Evolutionary conservation across 1,139 yeast species (phyloP).

Genomic region (Suhomyces wounanorum): DNA sequence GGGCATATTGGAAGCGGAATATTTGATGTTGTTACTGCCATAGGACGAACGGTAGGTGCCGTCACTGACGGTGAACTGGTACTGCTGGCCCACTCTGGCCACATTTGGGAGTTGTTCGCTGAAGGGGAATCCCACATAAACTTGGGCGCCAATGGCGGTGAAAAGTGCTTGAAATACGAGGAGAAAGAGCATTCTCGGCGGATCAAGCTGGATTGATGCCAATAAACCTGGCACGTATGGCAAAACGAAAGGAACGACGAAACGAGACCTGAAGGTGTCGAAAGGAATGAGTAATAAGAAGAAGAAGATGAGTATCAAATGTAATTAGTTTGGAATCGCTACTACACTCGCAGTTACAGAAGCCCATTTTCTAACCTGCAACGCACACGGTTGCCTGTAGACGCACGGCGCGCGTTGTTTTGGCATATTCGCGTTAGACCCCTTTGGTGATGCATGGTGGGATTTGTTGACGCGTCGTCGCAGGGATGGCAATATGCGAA

Average conservation of each 20-base stretch:
- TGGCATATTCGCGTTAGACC: not conserved
- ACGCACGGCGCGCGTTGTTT: slow-evolving; percentile 5
- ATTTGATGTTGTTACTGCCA: slow-evolving; percentile 43
- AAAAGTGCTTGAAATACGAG: slow-evolving; percentile 16
- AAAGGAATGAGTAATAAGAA: not conserved
- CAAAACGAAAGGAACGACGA: not conserved
- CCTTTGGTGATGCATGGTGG: not conserved
- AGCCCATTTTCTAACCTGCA: not conserved
- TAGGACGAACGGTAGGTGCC: slow-evolving; percentile 66
- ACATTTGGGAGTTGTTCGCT: slow-evolving; percentile 83
- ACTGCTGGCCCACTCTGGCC: slow-evolving; percentile 67
- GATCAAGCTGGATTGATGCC: not conserved
- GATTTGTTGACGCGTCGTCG: not conserved
- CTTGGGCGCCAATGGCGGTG: slow-evolving; percentile 22
- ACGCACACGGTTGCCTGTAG: not conserved
- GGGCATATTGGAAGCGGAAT: slow-evolving; percentile 64
- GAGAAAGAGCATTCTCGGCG: slow-evolving; percentile 12
- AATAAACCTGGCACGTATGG: not conserved
- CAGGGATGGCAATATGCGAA: not conserved
- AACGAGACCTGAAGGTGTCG: not conserved
- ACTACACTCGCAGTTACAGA: not conserved
- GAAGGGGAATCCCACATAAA: slow-evolving; percentile 75
- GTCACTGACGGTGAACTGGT: slow-evolving; percentile 67
- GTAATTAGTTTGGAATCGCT: not conserved
- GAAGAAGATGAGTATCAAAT: not conserved